Percentiles rank a stretch among this genome's conserved stretches.
Evolutionary conservation across 345 rosid species (phyloP).

Genomic region (Draba incana): DNA sequence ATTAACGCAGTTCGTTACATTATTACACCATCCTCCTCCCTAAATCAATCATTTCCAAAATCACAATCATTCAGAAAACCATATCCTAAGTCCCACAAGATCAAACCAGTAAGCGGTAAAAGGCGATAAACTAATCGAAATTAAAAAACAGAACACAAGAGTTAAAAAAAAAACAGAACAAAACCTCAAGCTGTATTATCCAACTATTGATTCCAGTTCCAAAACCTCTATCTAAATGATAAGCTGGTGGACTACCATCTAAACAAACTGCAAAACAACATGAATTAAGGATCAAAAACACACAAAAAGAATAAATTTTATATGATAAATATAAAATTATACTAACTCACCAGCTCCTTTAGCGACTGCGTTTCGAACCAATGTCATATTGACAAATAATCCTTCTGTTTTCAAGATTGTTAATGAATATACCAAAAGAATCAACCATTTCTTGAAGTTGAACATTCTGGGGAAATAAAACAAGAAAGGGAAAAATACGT

Average conservation of each 20-base stretch:
- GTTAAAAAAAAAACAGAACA: constrained; percentile 24
- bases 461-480: constrained; percentile 59
- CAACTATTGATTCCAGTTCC: constrained; percentile 85
- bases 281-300: neutral
- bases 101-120: constrained; percentile 5
- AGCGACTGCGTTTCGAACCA: constrained; percentile 61
- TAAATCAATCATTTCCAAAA: constrained; percentile 15
- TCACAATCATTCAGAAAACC: neutral
- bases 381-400: constrained; percentile 57
- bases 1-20: constrained; percentile 58
- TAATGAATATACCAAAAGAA: constrained; percentile 47
- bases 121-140: neutral
- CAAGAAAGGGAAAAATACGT: constrained; percentile 10
- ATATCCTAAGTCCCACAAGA: constrained; percentile 1
- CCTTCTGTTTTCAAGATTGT: constrained; percentile 52
- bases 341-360: constrained; percentile 79
- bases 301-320: neutral
- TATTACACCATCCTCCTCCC: constrained; percentile 88
- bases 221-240: constrained; percentile 72
- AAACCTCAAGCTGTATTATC: constrained; percentile 86
- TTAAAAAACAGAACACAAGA: constrained; percentile 14
- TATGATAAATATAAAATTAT: neutral
- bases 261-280: constrained; percentile 68
- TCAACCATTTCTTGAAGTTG: constrained; percentile 51
- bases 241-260: constrained; percentile 98